These are phyloP conservation scores for Podila verticillata DNA, from an alignment of 192 early-diverging fungal genomes.

Conservation along the genomic window DNA sequence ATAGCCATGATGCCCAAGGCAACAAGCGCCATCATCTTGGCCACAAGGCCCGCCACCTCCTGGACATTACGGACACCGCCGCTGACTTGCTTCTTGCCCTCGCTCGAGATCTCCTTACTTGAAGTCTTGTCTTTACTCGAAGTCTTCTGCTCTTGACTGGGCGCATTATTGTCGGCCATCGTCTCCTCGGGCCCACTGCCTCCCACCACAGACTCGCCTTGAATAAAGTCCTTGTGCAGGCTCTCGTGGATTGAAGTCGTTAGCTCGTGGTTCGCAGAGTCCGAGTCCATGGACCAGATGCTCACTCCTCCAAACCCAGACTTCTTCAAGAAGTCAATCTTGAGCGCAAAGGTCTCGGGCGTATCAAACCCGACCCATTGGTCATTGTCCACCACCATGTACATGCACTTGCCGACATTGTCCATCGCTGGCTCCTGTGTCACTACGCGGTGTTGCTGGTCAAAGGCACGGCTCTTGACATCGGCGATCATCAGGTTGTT, in stretches of 20 bases:
- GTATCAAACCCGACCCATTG: constrained; percentile 44
- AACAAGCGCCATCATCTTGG: constrained; percentile 25
- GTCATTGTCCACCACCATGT: constrained; percentile 43
- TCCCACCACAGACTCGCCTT: background rate
- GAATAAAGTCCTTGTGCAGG: constrained; percentile 9
- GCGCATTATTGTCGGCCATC: background rate
- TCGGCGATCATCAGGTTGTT: constrained; percentile 20
- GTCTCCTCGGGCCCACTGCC: no score
- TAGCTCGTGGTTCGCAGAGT: constrained; percentile 29
- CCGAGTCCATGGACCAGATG: constrained; percentile 53
- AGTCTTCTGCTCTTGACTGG: background rate
- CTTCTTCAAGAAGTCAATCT: constrained; percentile 27
- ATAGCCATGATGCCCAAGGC: constrained; percentile 15
- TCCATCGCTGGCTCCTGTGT: constrained; percentile 42
- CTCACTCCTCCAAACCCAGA: constrained; percentile 46
- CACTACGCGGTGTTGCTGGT: constrained; percentile 26
- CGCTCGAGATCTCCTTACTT: constrained; percentile 1
- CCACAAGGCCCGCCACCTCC: constrained; percentile 4
- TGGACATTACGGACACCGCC: background rate
- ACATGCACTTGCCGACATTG: constrained; percentile 40
- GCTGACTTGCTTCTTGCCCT: background rate
- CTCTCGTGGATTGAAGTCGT: constrained; percentile 27
- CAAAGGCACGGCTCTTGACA: constrained; percentile 7
- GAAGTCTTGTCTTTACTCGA: background rate
- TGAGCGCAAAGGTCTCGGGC: constrained; percentile 27